Evolutionary conservation across 2,329 filamentous ascomycete species (phyloP), one percentile per base, ranked within the genome.

Genomic region (Elsinoe perseae): DNA sequence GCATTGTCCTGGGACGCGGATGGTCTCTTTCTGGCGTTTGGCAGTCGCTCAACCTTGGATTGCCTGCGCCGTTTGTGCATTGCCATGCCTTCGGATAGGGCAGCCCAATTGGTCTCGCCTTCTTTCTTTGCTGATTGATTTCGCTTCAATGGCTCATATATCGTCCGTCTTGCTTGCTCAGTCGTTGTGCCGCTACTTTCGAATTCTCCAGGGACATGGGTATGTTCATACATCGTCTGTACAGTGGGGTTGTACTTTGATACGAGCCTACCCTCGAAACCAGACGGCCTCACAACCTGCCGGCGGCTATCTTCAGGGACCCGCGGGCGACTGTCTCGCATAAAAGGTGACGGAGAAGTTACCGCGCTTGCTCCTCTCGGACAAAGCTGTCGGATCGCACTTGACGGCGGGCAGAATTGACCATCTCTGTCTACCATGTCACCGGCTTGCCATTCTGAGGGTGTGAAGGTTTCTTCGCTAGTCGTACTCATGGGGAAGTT

Each of bases 401-500:
- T 25, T 7, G 50, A 53, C 6, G 50, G 34, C n/a, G 50, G 50
- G 20, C 50, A 36, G n/a, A 53, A 53, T 5, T 53, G 7, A 8
- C 50, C 50, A 6, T 53, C 9, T 10, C 23, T 9, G 30, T 56
- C 40, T 8, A 56, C 16, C 3, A 42, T 10, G 8, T 44, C 40
- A 25, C 21, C 34, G 9, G 16, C 28, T 12, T 42, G 36, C 23
- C 21, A 34, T 23, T 54, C 34, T 12, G 52, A 34, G 30, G 52
- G 34, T 4, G 38, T 44, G 14, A 23, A 42, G 2, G 34, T 36
- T 28, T 54, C 52, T 54, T 54, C 52, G 14, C 28, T 38, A 1
- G 52, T 54, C 8, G 48, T 52, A 23, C 34, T 42, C 23, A 44
- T 42, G 21, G 52, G 52, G 14, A 54, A 54, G 16, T 28, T 28